phyloP scores from a whole-genome alignment of 179 eudicot species.

The Beta corolliflora region DNA sequence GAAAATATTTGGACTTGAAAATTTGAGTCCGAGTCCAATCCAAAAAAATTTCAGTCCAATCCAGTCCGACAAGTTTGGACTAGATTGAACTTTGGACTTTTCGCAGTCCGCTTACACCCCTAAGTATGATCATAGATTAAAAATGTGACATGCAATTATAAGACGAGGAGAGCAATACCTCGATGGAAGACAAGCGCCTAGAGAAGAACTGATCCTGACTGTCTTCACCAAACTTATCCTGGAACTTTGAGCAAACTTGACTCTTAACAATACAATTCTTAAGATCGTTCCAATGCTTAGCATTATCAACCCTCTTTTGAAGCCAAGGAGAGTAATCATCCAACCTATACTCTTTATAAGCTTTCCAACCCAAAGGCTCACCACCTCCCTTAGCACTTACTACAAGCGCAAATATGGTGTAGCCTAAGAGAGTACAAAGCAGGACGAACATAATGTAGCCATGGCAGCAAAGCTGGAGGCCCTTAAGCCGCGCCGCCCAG shows the following conservation, averaged over 20 bases:
- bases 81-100: too few species aligned
- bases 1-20: too few species aligned
- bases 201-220: conserved; percentile 13
- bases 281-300: conserved; percentile 15
- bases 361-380: neutral
- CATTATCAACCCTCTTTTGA: conserved; percentile 5
- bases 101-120: too few species aligned
- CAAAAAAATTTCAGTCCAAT: too few species aligned
- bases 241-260: conserved; percentile 14
- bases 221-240: neutral
- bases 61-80: too few species aligned
- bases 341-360: conserved; percentile 22
- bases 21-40: too few species aligned
- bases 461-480: neutral
- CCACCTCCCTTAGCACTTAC: conserved; percentile 21
- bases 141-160: too few species aligned
- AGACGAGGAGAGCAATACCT: neutral
- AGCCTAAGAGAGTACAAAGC: conserved; percentile 14
- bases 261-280: conserved; percentile 4
- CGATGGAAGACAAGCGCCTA: conserved; percentile 13
- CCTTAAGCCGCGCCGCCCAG: neutral
- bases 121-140: too few species aligned
- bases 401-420: conserved; percentile 18
- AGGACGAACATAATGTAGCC: conserved; percentile 7
- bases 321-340: conserved; percentile 29